A percentile compares a stretch with the other conserved stretches of the same genome.
phyloP scores from a whole-genome alignment of 164 flowering plant genomes.

The Macadamia integrifolia region DNA sequence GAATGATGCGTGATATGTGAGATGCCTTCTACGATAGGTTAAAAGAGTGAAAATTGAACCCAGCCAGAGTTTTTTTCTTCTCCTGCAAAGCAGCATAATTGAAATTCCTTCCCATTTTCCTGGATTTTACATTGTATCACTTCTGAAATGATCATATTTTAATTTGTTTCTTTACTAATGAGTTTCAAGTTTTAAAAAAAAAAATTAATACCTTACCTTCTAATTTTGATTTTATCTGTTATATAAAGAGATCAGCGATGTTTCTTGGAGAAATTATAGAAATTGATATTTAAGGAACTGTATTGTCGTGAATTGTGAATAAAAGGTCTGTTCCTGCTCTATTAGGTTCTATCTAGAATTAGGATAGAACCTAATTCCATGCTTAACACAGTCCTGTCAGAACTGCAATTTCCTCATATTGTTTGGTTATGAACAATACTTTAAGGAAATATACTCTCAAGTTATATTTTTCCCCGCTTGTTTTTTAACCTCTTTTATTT shows the following conservation, averaged over 20 bases:
- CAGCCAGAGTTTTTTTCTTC: neutral
- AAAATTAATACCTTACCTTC: no score
- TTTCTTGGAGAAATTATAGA: no score
- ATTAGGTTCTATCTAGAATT: neutral
- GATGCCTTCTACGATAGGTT: neutral
- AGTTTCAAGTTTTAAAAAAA: no score
- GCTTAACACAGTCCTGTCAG: no score
- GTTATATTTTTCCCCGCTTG: neutral
- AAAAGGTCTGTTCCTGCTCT: neutral
- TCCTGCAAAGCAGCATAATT: neutral
- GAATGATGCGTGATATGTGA: neutral
- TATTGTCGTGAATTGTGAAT: no score
- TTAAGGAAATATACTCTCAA: neutral
- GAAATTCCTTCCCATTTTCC: neutral
- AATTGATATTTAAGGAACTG: no score
- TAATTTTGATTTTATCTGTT: no score
- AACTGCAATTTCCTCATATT: neutral
- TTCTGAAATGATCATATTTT: no score
- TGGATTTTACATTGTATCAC: neutral
- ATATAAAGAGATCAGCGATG: no score
- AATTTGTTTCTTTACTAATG: no score
- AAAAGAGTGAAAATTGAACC: neutral
- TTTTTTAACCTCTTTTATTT: conserved; percentile 1
- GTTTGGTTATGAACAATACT: neutral
- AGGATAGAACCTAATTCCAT: neutral